These are phyloP conservation scores for Boletus sensibilis DNA, from an alignment of 768 basidiomycete genomes.

Conservation along the genomic window DNA sequence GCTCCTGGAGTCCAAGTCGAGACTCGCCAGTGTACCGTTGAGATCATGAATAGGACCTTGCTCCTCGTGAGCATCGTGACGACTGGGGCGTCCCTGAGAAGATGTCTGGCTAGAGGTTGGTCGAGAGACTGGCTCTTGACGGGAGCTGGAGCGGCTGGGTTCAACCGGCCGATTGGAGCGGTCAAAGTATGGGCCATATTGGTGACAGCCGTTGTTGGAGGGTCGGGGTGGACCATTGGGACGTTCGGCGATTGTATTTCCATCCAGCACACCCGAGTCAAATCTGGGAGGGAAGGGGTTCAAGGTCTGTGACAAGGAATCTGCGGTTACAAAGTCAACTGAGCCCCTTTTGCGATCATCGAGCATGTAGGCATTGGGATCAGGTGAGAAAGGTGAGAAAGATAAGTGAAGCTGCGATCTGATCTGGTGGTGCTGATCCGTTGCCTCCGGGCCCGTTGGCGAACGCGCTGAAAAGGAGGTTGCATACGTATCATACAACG, in stretches of 20 bases:
- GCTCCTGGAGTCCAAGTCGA: conserved; percentile 54
- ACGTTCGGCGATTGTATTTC: conserved; percentile 34
- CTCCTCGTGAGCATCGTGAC: conserved; percentile 35
- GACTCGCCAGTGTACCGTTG: conserved; percentile 73
- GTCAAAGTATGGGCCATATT: conserved; percentile 46
- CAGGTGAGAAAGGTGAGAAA: conserved; percentile 82
- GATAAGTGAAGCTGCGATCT: conserved; percentile 23
- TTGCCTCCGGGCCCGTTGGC: conserved; percentile 11
- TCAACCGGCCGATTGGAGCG: conserved; percentile 38
- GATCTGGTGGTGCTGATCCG: conserved; percentile 19
- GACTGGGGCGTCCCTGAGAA: conserved; percentile 22
- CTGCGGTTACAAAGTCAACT: conserved; percentile 36
- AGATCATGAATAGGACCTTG: conserved; percentile 63
- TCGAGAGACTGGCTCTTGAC: conserved; percentile 52
- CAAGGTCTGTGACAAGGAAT: conserved; percentile 46
- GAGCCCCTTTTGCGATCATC: conserved; percentile 37
- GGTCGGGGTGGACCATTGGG: conserved; percentile 48
- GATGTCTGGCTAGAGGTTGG: conserved; percentile 49
- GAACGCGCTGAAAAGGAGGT: conserved; percentile 16
- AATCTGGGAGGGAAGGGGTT: conserved; percentile 55
- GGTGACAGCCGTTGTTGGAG: conserved; percentile 45
- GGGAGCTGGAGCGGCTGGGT: conserved; percentile 41
- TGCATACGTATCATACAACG: conserved; percentile 24
- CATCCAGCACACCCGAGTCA: conserved; percentile 36
- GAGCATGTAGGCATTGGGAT: conserved; percentile 52